A percentile compares a stretch with the other conserved stretches of the same genome.
These are phyloP conservation scores for Penicillium sp. DNA, from an alignment of 2,329 filamentous ascomycete species.

Conservation along the genomic window DNA sequence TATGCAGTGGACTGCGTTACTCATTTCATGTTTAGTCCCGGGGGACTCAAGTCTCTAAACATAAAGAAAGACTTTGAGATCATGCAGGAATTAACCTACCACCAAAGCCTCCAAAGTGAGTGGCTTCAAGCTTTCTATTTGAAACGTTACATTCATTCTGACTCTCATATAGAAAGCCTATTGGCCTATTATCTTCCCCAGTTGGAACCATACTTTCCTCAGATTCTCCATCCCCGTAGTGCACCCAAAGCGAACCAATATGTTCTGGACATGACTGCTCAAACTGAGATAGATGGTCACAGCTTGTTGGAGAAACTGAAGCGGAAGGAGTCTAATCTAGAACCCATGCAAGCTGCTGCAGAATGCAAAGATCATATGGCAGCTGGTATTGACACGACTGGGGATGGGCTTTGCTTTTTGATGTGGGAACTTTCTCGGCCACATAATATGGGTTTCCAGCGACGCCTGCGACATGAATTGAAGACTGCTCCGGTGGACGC, in stretches of 20 bases:
- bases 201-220: constrained; percentile 51
- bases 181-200: constrained; percentile 62
- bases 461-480: constrained; percentile 59
- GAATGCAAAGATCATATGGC: constrained; percentile 75
- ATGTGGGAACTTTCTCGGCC: constrained; percentile 73
- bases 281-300: constrained; percentile 55
- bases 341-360: constrained; percentile 62
- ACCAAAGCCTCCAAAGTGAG: constrained; percentile 69
- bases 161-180: constrained; percentile 57
- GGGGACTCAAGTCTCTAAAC: constrained; percentile 65
- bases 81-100: constrained; percentile 71
- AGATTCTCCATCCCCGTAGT: constrained; percentile 59
- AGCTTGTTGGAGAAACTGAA: constrained; percentile 65
- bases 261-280: constrained; percentile 58
- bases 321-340: constrained; percentile 55
- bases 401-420: constrained; percentile 70
- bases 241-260: constrained; percentile 64
- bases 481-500: constrained; percentile 40
- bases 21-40: constrained; percentile 70
- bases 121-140: constrained; percentile 2
- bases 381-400: constrained; percentile 73
- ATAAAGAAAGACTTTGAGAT: constrained; percentile 62
- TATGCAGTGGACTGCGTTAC: constrained; percentile 73
- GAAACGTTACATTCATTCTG: not conserved
- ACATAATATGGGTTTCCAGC: constrained; percentile 56